A percentile compares a stretch with the other conserved stretches of the same genome.
phyloP scores from a whole-genome alignment of 2,329 filamentous ascomycete genomes.

The Sarocladium oryzae region DNA sequence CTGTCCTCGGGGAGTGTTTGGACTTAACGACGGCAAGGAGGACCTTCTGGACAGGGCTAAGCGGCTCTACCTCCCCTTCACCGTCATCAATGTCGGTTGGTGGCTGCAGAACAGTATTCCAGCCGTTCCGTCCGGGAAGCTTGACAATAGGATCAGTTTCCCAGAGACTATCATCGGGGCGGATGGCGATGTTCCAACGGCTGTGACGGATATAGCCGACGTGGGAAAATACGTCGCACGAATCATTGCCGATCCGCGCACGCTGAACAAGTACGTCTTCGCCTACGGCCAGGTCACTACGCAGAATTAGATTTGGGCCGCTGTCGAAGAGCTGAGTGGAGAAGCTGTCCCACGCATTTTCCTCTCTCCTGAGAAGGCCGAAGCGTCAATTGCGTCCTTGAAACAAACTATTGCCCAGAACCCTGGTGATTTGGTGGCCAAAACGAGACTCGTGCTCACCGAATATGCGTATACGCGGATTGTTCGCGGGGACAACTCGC shows the following conservation, averaged over 20 bases:
- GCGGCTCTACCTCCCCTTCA: slow-evolving; percentile 43
- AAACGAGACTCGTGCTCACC: no score
- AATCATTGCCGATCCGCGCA: slow-evolving; percentile 46
- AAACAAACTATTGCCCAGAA: no score
- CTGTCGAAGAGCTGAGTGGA: slow-evolving; percentile 40
- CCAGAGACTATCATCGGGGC: slow-evolving; percentile 33
- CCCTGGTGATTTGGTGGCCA: no score
- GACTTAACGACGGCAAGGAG: slow-evolving; percentile 35
- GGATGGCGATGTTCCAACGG: slow-evolving; percentile 36
- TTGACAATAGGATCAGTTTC: no score
- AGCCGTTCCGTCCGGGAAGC: no score
- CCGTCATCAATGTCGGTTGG: slow-evolving; percentile 51
- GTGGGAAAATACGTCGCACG: slow-evolving; percentile 44
- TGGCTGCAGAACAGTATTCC: slow-evolving; percentile 44
- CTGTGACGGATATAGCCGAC: slow-evolving; percentile 44
- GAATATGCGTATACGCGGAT: slow-evolving; percentile 41
- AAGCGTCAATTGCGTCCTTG: no score
- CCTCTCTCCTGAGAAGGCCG: no score
- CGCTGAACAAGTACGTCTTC: slow-evolving; percentile 46
- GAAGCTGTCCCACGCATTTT: slow-evolving; percentile 2
- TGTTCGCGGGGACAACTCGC: slow-evolving; percentile 46
- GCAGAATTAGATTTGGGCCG: slow-evolving; percentile 38
- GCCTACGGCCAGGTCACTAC: slow-evolving; percentile 39
- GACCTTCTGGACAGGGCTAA: slow-evolving; percentile 42
- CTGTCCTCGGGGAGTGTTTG: slow-evolving; percentile 26